phyloP scores from a whole-genome alignment of 148 eudicot genomes.

The Selenicereus undatus region DNA sequence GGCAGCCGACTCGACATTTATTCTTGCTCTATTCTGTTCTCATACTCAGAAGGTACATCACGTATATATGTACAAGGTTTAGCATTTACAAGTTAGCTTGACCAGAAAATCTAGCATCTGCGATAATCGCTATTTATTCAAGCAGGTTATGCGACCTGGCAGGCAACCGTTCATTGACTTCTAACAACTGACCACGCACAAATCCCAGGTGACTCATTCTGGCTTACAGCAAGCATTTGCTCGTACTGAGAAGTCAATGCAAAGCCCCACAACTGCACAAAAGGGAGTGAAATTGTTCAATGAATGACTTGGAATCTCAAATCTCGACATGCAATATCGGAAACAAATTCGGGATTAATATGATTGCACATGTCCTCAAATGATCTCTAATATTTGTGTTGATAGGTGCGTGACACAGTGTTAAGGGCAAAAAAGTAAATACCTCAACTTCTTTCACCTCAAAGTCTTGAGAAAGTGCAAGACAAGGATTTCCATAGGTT shows the following conservation, averaged over 20 bases:
- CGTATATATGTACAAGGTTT: slow-evolving; percentile 14
- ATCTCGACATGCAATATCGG: slow-evolving; percentile 1
- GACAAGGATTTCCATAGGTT: slow-evolving; percentile 89
- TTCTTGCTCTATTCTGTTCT: neutral
- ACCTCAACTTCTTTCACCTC: slow-evolving; percentile 96
- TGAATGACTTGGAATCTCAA: slow-evolving; percentile 1
- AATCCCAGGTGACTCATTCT: slow-evolving; percentile 78
- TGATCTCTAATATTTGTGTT: neutral
- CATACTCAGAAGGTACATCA: slow-evolving; percentile 5
- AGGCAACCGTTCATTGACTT: slow-evolving; percentile 4
- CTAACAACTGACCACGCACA: slow-evolving; percentile 46
- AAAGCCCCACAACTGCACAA: slow-evolving; percentile 89
- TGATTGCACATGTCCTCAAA: neutral
- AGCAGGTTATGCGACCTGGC: slow-evolving; percentile 1
- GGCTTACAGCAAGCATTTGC: slow-evolving; percentile 57
- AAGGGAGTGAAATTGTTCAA: neutral
- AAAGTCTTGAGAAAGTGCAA: slow-evolving; percentile 63
- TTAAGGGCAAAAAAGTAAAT: neutral
- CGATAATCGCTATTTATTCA: slow-evolving; percentile 1
- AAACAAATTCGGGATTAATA: neutral
- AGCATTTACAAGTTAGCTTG: slow-evolving; percentile 23
- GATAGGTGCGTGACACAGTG: neutral
- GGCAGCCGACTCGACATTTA: neutral
- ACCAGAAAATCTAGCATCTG: slow-evolving; percentile 5
- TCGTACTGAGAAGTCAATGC: slow-evolving; percentile 80